Percentiles rank a stretch among this genome's conserved stretches.
Evolutionary conservation across 192 early-diverging fungal genomes (phyloP).

Genomic region (Coemansia sp.): DNA sequence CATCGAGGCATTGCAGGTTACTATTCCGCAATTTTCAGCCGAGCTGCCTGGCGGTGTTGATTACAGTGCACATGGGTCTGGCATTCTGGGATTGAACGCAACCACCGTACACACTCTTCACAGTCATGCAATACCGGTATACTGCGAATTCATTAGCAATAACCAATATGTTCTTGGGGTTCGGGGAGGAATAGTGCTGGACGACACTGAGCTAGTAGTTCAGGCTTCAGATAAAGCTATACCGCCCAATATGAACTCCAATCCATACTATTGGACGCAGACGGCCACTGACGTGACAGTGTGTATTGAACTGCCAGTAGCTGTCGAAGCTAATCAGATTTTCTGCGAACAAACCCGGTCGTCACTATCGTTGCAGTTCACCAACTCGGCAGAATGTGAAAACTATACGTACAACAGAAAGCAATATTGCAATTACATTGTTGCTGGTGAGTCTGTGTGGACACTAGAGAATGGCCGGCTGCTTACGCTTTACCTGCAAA

Average conservation of each 20-base stretch:
- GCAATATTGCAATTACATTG: conserved; percentile 49
- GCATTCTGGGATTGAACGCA: neutral
- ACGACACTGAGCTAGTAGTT: conserved; percentile 36
- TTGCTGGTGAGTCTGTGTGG: conserved; percentile 64
- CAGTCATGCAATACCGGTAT: conserved; percentile 46
- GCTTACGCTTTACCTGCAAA: conserved; percentile 64
- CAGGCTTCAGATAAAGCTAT: neutral
- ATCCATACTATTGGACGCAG: conserved; percentile 71
- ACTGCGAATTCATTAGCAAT: conserved; percentile 28
- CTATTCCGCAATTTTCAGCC: neutral
- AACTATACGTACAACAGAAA: conserved; percentile 10
- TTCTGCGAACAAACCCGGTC: conserved; percentile 58
- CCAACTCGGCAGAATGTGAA: conserved; percentile 13
- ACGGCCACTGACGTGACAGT: conserved; percentile 65
- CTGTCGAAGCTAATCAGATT: conserved; percentile 58
- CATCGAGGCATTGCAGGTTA: conserved; percentile 31
- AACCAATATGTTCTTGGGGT: conserved; percentile 38
- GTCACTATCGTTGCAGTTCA: conserved; percentile 49
- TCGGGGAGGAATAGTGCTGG: conserved; percentile 27
- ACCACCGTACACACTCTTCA: conserved; percentile 26
- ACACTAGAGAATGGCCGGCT: conserved; percentile 62
- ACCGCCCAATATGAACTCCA: neutral
- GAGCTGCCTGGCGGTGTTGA: neutral
- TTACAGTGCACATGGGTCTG: neutral
- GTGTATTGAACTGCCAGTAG: conserved; percentile 57